Evolutionary conservation across 495 filamentous ascomycete species (phyloP), one percentile per base, ranked within the genome.

Genomic region (Annulohypoxylon maeteangense): DNA sequence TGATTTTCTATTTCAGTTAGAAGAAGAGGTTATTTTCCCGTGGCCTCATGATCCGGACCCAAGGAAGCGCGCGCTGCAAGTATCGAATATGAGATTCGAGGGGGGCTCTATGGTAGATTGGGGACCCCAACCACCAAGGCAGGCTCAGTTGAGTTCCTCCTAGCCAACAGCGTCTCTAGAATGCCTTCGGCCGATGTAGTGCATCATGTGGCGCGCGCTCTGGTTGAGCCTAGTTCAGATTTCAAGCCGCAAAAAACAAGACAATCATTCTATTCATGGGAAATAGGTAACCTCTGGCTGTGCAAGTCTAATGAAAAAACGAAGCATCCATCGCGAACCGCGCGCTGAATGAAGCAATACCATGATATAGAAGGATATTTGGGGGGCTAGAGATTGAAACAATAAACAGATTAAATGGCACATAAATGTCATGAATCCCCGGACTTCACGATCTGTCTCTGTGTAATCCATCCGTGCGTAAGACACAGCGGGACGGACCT

Each of bases 181-280:
- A 68, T 62, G 56, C 38, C 70, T 54, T 58, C 70, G 55, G 62
- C 66, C 65, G 62, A 58, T 62, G 70, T 53, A 57, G 55, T 68
- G 70, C 65, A 36, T 69, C 70, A 69, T 73, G 70, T 73, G 70
- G 70, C 70, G 70, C 70, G 70, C 70, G 70, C 70, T 69, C 65
- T 31, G 48, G 14, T 61, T 22, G 32, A 64, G 70, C 61, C 60
- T 62, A 31, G 61, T 47, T 68, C 60, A 68, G 54, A 68, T 64
- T 25, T 11, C 34, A 55, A 68, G 65, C 55, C 61, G 56, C 65
- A 66, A 73, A 62, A 48, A 25, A 14, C 23, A 11, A 65, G 32
- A 40, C 11, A 8, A 18, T 22, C 31, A 68, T 31, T 64, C 61
- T 62, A 65, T 69, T 66, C 62, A 69, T 54, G 65, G 60, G 36